Base-by-base conservation (phyloP, 2,329 filamentous ascomycete genomes). In the Ophiostoma novo-ulmi region DNA sequence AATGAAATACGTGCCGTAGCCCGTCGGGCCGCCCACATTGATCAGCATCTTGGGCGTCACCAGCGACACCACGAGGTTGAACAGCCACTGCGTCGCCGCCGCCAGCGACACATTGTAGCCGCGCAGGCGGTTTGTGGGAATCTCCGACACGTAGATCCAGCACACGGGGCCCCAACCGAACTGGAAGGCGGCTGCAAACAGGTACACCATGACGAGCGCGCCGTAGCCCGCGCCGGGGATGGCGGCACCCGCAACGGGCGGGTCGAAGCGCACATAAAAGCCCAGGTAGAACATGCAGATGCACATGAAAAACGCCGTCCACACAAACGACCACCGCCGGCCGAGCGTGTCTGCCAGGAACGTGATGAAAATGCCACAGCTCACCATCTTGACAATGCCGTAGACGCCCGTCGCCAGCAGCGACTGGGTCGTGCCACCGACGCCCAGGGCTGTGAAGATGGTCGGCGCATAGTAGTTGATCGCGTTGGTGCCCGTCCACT, bases 341-440 rank as follows among this genome's bases (percentile, higher is more conserved):
- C 87, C 87, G 4, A 89, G 82, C 1, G 84, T 85, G 77, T 89
- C 87, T 68, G 84, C 85, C 67, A 85, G 81, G 75, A 87, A 87
- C 73, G 86, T 76, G 44, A 89, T 79, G 81, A 89, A 89, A 73
- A 82, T 78, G 26, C 82, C 81, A 75, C 85, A 88, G 61, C 84
- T 82, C 52, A 81, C 77, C 80, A 87, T 85, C 76, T 88, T 88
- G 69, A 88, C 84, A 70, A 89, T 84, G 39, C 86, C 86, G 76
- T 88, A 89, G 74, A 89, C 84, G 26, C 87, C 87, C 0, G 87
- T 88, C 20, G 86, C 85, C 75, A 89, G 85, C 44, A 89, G 84
- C 63, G 82, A 82, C 70, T 82, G 81, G 58, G 81, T 76, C 38
- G 82, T 85, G 2, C 84, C 83, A 0, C 76, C 80, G 67, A 80